Percentiles rank a stretch among this genome's conserved stretches.
phyloP scores from a whole-genome alignment of 768 basidiomycete genomes.

The Xerocomus spinulosus region DNA sequence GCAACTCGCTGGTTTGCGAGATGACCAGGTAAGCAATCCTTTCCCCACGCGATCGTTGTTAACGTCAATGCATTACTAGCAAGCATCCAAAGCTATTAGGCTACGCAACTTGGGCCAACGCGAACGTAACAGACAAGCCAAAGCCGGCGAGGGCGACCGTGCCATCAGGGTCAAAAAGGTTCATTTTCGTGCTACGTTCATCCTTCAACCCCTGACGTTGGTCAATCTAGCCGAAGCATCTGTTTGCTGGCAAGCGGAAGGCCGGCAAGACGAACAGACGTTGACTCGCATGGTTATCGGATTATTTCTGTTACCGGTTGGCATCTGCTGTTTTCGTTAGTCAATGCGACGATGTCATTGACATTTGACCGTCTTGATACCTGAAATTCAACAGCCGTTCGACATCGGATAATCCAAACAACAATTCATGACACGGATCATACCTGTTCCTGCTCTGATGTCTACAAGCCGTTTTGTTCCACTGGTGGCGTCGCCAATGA shows the following conservation, averaged over 20 bases:
- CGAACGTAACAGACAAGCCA: slow-evolving; percentile 80
- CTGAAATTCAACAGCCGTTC: neutral
- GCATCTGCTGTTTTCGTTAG: neutral
- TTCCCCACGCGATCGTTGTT: neutral
- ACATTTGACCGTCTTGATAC: neutral
- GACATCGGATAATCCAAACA: neutral
- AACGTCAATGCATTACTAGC: slow-evolving; percentile 39
- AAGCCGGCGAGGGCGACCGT: slow-evolving; percentile 87
- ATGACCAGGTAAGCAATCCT: slow-evolving; percentile 47
- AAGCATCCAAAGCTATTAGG: slow-evolving; percentile 74
- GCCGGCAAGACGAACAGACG: slow-evolving; percentile 78
- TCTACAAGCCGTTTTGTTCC: no score
- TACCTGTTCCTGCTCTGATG: no score
- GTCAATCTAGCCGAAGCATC: slow-evolving; percentile 68
- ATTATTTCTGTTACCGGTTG: slow-evolving; percentile 3
- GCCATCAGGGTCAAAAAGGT: slow-evolving; percentile 83
- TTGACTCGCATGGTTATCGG: slow-evolving; percentile 30
- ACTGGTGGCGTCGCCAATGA: no score
- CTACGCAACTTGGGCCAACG: slow-evolving; percentile 86
- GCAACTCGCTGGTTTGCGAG: slow-evolving; percentile 73
- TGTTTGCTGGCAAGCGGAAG: slow-evolving; percentile 83
- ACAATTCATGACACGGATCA: neutral
- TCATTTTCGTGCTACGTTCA: slow-evolving; percentile 15
- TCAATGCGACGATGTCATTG: slow-evolving; percentile 1
- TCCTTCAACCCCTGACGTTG: slow-evolving; percentile 3